Percentiles rank a stretch among this genome's conserved stretches.
These are phyloP conservation scores for Suillus luteus DNA, from an alignment of 768 basidiomycete genomes.

Conservation along the genomic window DNA sequence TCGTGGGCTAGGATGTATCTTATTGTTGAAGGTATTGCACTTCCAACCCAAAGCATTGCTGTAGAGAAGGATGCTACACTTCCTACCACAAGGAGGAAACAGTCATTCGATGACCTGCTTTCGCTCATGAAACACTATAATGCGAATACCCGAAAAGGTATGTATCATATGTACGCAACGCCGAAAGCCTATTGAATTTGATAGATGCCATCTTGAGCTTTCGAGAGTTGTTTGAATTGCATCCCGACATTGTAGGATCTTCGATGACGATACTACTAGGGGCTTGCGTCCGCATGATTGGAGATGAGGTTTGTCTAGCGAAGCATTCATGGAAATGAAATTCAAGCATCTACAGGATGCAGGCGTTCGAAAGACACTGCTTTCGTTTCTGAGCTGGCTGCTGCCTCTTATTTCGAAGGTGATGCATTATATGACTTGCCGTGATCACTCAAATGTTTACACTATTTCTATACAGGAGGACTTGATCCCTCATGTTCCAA, in stretches of 20 bases:
- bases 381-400: slow-evolving; percentile 73
- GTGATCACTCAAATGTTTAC: slow-evolving; percentile 11
- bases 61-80: slow-evolving; percentile 52
- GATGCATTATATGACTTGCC: slow-evolving; percentile 18
- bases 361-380: slow-evolving; percentile 70
- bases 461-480: slow-evolving; percentile 49
- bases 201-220: slow-evolving; percentile 75
- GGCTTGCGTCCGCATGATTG: slow-evolving; percentile 68
- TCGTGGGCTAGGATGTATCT: neutral
- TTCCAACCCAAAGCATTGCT: slow-evolving; percentile 82
- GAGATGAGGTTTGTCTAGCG: slow-evolving; percentile 67
- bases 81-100: slow-evolving; percentile 76
- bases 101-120: slow-evolving; percentile 76
- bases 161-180: slow-evolving; percentile 3
- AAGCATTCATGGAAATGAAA: slow-evolving; percentile 4
- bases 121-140: slow-evolving; percentile 84
- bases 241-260: slow-evolving; percentile 55
- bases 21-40: slow-evolving; percentile 68
- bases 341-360: slow-evolving; percentile 58
- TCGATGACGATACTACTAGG: slow-evolving; percentile 58
- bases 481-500: slow-evolving; percentile 70
- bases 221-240: slow-evolving; percentile 66
- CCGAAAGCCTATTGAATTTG: neutral
- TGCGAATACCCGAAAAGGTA: slow-evolving; percentile 73
- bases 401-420: slow-evolving; percentile 64